Percentiles rank a stretch among this genome's conserved stretches.
Conservation (phyloP, 352 stramenopile genomes). For the Phytophthora sp. region DNA sequence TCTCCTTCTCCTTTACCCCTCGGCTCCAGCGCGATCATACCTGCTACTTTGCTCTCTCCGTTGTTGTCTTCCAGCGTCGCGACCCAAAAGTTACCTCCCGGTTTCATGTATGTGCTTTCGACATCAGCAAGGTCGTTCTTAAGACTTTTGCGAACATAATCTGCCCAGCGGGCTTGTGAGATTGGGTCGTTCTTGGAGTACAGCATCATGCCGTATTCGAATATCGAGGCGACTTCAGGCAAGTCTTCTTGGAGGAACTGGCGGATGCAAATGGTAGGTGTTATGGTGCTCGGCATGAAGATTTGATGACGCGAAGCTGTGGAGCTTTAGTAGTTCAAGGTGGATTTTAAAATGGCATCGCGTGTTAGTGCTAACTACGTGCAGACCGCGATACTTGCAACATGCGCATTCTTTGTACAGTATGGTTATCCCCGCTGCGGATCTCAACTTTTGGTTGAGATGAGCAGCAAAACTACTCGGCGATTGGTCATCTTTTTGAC, state of each 20-base stretch:
- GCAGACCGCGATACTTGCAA: too few species aligned
- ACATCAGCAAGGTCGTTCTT: conserved; percentile 44
- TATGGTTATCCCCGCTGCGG: neutral
- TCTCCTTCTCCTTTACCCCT: conserved; percentile 26
- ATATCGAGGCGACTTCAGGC: conserved; percentile 40
- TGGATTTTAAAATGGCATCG: conserved; percentile 4
- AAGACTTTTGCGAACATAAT: conserved; percentile 44
- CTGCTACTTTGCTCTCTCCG: conserved; percentile 24
- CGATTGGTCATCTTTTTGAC: conserved; percentile 9
- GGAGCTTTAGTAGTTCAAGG: conserved; percentile 1
- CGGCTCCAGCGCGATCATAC: conserved; percentile 38
- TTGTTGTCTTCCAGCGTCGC: conserved; percentile 30
- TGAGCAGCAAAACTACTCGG: conserved; percentile 4
- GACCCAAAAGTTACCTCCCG: conserved; percentile 58
- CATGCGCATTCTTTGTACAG: too few species aligned
- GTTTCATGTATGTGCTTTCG: conserved; percentile 39
- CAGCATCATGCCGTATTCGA: conserved; percentile 46
- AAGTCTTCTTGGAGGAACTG: conserved; percentile 43
- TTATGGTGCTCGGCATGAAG: conserved; percentile 15
- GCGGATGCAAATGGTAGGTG: conserved; percentile 29
- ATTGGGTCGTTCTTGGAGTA: conserved; percentile 35
- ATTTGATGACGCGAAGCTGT: neutral
- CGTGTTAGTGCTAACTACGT: too few species aligned
- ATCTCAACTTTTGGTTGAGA: conserved; percentile 33
- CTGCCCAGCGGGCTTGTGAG: conserved; percentile 23